Percentiles rank a stretch among this genome's conserved stretches.
Evolutionary conservation across 1,139 yeast genomes (phyloP).

Genomic region (Yamadazyma epiphylla): DNA sequence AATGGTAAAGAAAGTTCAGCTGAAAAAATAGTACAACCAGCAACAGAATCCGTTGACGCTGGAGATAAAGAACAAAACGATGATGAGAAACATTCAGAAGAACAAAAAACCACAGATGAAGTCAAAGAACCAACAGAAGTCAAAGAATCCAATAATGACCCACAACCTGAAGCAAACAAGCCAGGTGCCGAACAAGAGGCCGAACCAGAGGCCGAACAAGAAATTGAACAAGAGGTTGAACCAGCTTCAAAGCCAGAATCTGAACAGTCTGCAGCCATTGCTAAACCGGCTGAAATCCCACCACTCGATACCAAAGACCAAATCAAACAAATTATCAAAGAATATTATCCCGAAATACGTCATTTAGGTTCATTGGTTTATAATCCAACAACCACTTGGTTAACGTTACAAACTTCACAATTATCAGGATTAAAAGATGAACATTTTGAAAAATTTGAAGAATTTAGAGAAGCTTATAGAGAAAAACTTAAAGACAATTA

Average conservation of each 20-base stretch:
- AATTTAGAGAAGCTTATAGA: slow-evolving; percentile 24
- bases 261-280: slow-evolving; percentile 1
- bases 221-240: not conserved
- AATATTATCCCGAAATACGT: slow-evolving; percentile 44
- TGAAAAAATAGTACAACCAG: not conserved
- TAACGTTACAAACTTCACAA: slow-evolving; percentile 32
- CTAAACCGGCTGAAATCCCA: slow-evolving; percentile 3
- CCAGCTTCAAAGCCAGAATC: not conserved
- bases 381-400: slow-evolving; percentile 51
- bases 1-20: not conserved
- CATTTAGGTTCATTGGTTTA: slow-evolving; percentile 63
- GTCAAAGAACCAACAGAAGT: slow-evolving; percentile 1
- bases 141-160: too few relatives aligned
- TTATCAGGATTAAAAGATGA: slow-evolving; percentile 36
- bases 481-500: slow-evolving; percentile 21
- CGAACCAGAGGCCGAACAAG: not conserved
- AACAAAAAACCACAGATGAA: slow-evolving; percentile 1
- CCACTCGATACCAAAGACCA: too few relatives aligned
- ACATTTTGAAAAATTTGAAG: slow-evolving; percentile 27
- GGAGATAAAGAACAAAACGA: slow-evolving; percentile 1
- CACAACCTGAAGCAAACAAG: slow-evolving; percentile 1
- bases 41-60: slow-evolving; percentile 1
- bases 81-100: not conserved
- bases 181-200: slow-evolving; percentile 2
- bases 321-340: slow-evolving; percentile 41